phyloP scores from a whole-genome alignment of 148 eudicot species.

The Heliosperma pusillum region DNA sequence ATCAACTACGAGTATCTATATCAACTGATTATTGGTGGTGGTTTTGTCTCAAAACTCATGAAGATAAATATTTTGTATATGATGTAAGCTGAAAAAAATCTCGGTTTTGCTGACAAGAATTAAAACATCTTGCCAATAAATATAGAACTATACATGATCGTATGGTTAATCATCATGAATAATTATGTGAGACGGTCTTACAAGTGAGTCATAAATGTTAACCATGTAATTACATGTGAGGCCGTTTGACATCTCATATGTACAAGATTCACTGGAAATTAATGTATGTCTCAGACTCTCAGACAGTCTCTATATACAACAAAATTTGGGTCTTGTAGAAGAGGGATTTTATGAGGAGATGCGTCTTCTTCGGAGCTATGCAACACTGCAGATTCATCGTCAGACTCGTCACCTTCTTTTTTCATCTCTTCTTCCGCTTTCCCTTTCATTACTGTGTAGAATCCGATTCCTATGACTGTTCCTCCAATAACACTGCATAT shows the following conservation, averaged over 20 bases:
- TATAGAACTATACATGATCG: neutral
- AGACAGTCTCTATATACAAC: slow-evolving; percentile 14
- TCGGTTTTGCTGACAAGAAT: neutral
- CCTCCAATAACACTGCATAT: slow-evolving; percentile 34
- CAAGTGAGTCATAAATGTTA: too few species aligned
- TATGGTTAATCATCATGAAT: neutral
- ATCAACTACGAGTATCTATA: too few species aligned
- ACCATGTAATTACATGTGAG: neutral
- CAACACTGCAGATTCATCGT: neutral
- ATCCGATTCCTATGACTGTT: slow-evolving; percentile 25
- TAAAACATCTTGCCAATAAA: neutral
- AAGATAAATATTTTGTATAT: too few species aligned
- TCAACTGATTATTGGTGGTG: too few species aligned
- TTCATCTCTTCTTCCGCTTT: slow-evolving; percentile 30
- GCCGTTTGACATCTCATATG: neutral
- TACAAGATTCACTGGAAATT: neutral
- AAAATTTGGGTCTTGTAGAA: slow-evolving; percentile 7
- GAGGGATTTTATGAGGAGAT: slow-evolving; percentile 19
- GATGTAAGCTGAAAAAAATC: too few species aligned
- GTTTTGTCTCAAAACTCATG: too few species aligned
- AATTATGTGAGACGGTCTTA: neutral
- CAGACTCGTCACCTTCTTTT: neutral
- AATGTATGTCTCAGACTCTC: neutral
- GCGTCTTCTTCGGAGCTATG: slow-evolving; percentile 5
- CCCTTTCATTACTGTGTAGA: slow-evolving; percentile 36